Evolutionary conservation across 108 stramenopile species (phyloP).

Genomic region (Nitzschia palea): DNA sequence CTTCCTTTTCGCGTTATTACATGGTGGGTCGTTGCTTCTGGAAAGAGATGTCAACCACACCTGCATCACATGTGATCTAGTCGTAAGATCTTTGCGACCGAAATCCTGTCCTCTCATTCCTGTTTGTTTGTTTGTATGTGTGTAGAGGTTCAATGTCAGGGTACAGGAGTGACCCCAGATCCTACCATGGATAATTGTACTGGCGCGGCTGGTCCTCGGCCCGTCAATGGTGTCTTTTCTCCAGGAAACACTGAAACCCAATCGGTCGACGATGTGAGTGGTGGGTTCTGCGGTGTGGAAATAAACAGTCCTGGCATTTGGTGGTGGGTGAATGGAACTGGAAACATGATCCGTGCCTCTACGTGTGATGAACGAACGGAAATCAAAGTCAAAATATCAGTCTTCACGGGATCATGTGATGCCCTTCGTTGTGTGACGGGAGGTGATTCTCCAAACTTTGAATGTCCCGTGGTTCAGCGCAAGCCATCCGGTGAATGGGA

Average conservation of each 20-base stretch:
- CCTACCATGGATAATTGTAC: slow-evolving; percentile 19
- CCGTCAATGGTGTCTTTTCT: slow-evolving; percentile 21
- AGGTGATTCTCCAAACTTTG: slow-evolving; percentile 15
- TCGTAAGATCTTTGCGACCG: too few species aligned
- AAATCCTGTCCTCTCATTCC: too few species aligned
- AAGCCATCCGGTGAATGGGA: slow-evolving; percentile 20
- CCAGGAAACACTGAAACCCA: slow-evolving; percentile 17
- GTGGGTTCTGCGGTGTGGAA: slow-evolving; percentile 21
- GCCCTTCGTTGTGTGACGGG: slow-evolving; percentile 21
- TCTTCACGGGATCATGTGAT: slow-evolving; percentile 34
- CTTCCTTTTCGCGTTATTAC: too few species aligned
- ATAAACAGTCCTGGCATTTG: slow-evolving; percentile 33
- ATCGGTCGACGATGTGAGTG: slow-evolving; percentile 12
- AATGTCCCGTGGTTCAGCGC: slow-evolving; percentile 9
- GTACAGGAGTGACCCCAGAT: slow-evolving; percentile 14
- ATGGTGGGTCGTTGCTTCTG: too few species aligned
- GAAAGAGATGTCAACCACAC: too few species aligned
- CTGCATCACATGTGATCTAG: too few species aligned
- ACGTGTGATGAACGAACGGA: slow-evolving; percentile 26
- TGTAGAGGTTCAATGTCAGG: background rate
- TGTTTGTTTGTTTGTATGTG: background rate
- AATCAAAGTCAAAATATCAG: slow-evolving; percentile 35
- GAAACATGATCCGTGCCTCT: slow-evolving; percentile 18
- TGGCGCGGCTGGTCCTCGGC: slow-evolving; percentile 23
- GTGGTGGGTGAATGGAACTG: slow-evolving; percentile 34